Evolutionary conservation across 2,329 filamentous ascomycete genomes (phyloP).

Genomic region (Reticulascus tulasneorum): DNA sequence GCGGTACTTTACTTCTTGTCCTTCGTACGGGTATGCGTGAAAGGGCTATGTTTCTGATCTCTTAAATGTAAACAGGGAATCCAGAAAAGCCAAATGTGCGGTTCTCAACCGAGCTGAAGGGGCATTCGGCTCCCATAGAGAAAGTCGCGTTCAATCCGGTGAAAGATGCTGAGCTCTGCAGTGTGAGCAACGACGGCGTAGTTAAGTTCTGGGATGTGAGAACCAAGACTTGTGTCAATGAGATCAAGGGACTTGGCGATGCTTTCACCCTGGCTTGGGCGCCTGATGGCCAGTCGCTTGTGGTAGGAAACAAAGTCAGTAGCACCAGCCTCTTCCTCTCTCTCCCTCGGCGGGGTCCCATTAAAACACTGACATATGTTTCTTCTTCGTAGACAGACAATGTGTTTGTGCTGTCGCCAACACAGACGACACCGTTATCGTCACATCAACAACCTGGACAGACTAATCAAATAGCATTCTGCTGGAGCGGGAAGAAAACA

Average conservation of each 20-base stretch:
- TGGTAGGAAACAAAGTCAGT: constrained; percentile 69
- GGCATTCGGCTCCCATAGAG: constrained; percentile 62
- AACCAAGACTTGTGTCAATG: constrained; percentile 65
- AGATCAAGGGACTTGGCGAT: constrained; percentile 62
- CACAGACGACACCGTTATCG: constrained; percentile 50
- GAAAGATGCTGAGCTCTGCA: constrained; percentile 73
- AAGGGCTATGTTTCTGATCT: too few species aligned
- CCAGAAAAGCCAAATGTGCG: constrained; percentile 70
- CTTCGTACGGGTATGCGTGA: neutral
- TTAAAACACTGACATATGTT: constrained; percentile 9
- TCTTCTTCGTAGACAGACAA: constrained; percentile 49
- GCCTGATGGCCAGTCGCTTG: constrained; percentile 64
- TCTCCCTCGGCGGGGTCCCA: neutral
- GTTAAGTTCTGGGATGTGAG: constrained; percentile 79
- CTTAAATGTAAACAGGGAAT: constrained; percentile 50
- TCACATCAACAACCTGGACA: constrained; percentile 59
- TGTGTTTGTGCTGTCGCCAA: constrained; percentile 59
- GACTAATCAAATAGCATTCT: constrained; percentile 72
- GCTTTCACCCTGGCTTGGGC: constrained; percentile 71
- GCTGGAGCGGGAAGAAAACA: constrained; percentile 66
- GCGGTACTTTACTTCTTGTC: neutral
- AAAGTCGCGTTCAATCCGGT: constrained; percentile 75
- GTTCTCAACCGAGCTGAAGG: constrained; percentile 71
- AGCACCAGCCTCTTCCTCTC: constrained; percentile 8
- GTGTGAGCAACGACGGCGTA: constrained; percentile 68